These are phyloP conservation scores for Pseudofabraea citricarpa DNA, from an alignment of 2,329 filamentous ascomycete species.

Conservation along the genomic window DNA sequence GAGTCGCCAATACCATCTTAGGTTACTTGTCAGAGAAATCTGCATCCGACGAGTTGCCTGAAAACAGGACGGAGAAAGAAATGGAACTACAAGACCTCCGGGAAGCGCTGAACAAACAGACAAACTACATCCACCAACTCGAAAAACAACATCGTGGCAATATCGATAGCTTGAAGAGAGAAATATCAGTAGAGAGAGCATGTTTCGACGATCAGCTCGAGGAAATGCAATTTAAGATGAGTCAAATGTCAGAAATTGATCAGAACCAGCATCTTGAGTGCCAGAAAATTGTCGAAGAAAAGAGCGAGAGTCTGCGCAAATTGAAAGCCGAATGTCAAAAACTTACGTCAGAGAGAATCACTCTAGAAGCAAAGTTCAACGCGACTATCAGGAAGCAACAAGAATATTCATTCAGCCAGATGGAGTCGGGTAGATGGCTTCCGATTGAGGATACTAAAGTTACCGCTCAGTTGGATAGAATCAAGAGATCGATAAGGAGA, in stretches of 20 bases:
- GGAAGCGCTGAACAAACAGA: too few species aligned
- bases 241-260: not conserved
- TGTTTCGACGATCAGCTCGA: not conserved
- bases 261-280: not conserved
- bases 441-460: constrained; percentile 9
- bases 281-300: not conserved
- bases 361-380: not conserved
- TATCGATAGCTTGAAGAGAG: too few species aligned
- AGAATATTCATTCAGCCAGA: constrained; percentile 9
- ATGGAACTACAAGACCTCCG: too few species aligned
- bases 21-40: too few species aligned
- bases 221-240: not conserved
- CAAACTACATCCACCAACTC: too few species aligned
- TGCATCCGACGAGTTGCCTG: too few species aligned
- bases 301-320: not conserved
- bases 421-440: constrained; percentile 12
- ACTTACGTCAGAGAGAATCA: not conserved
- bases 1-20: too few species aligned
- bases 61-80: too few species aligned
- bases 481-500: constrained; percentile 10
- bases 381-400: constrained; percentile 9
- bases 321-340: constrained; percentile 3
- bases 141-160: too few species aligned
- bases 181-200: too few species aligned
- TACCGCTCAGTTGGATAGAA: constrained; percentile 5